These are phyloP conservation scores for Sanghuangporus weigelae DNA, from an alignment of 1,284 basidiomycete species.

Conservation along the genomic window DNA sequence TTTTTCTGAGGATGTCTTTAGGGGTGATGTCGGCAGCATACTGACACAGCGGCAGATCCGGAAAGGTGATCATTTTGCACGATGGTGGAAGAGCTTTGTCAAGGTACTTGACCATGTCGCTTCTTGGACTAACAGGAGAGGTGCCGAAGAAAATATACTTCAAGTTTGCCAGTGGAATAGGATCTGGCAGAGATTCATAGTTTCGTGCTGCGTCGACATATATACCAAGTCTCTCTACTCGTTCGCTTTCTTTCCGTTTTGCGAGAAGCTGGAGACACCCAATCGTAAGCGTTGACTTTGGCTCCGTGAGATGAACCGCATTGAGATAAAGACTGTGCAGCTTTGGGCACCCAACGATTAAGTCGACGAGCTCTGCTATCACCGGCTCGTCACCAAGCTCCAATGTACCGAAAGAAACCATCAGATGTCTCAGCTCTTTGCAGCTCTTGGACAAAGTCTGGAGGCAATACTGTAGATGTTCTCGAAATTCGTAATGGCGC, in stretches of 20 bases:
- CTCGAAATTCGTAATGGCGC: too few species aligned
- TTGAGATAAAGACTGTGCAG: too few species aligned
- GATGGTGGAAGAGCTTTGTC: background rate
- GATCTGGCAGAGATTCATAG: background rate
- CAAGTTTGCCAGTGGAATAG: background rate
- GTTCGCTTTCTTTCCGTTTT: background rate
- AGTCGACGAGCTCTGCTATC: too few species aligned
- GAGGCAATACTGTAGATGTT: too few species aligned
- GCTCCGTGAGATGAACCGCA: background rate
- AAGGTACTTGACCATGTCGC: background rate
- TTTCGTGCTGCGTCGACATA: background rate
- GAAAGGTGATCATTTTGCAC: background rate
- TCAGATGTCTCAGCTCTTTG: too few species aligned
- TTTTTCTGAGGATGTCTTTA: too few species aligned
- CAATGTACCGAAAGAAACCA: too few species aligned
- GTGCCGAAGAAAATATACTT: background rate
- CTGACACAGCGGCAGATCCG: too few species aligned
- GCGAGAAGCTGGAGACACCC: background rate
- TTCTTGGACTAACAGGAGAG: background rate
- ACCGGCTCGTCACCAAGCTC: too few species aligned
- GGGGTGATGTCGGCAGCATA: too few species aligned
- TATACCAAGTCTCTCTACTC: constrained; percentile 6
- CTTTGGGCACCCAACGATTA: too few species aligned
- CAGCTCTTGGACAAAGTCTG: too few species aligned
- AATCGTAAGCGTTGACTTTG: background rate